Evolutionary conservation across 2,329 filamentous ascomycete species (phyloP), one percentile per base, ranked within the genome.

Genomic region (Boeremia exigua): DNA sequence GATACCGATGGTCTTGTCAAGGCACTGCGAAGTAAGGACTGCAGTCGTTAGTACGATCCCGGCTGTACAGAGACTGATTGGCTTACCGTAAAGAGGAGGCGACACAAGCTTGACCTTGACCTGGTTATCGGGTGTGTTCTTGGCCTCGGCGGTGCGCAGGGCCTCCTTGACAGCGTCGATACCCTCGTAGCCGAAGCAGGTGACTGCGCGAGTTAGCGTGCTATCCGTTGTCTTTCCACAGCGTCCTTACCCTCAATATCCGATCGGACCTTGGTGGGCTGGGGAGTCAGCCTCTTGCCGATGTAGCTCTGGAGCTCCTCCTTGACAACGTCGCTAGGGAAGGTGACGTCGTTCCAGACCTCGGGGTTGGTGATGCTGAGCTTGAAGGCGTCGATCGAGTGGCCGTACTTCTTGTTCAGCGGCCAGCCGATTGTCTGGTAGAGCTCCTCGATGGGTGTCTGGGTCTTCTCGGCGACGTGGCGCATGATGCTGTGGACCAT

Each of bases 81-180:
- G 37, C 68, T 43, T 68, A 73, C 71, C 72, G 76, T 98, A 99
- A 55, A 99, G 86, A 30, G 95, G 96, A 38, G 95, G 95, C 25
- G 92, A 96, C n/a, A 99, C 95, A 46, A 99, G 89, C 81, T 93
- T 94, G 76, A 98, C 95, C 84, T 98, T 98, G 80, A 99, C 92
- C 78, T 96, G 92, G 70, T 88, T 95, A 52, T 97, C 92, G 51
- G 87, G 83, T 12, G 92, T 96, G 85, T 96, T 98, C 78, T 89
- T 88, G 58, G 90, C 90, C 81, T 99, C 95, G 57, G 95, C 96
- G 60, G 88, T 91, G 74, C 92, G 87, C 56, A 99, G 86, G 44
- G 96, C 93, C 30, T 87, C 85, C 86, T 99, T 99, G 78, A 99
- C 92, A 37, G 96, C 95, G 74, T 99, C 95, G 80, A 99, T 99